Conservation (phyloP, 441 rosid genomes). For the Mallotus repandus region DNA sequence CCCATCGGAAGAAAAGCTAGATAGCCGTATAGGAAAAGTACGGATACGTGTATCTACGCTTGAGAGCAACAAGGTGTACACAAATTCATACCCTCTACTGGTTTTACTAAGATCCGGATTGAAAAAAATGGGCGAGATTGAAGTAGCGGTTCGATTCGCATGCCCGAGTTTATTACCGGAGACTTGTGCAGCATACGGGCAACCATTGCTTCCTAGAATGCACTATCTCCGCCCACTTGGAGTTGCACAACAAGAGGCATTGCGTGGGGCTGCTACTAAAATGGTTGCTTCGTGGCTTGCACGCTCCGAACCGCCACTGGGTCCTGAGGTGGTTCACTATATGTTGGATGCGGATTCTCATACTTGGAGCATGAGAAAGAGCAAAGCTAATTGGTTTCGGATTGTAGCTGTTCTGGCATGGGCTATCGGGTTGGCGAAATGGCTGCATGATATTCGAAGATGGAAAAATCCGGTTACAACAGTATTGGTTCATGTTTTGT, state of each 20-base stretch:
- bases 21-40: slow-evolving; percentile 70
- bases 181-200: slow-evolving; percentile 67
- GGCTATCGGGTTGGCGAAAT: slow-evolving; percentile 87
- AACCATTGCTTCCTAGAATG: slow-evolving; percentile 84
- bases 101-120: slow-evolving; percentile 57
- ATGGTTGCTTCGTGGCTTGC: slow-evolving; percentile 87
- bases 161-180: slow-evolving; percentile 81
- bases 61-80: slow-evolving; percentile 86
- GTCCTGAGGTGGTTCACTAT: slow-evolving; percentile 81
- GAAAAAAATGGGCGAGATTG: slow-evolving; percentile 95
- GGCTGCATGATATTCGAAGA: slow-evolving; percentile 69
- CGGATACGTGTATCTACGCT: slow-evolving; percentile 81
- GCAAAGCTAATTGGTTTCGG: slow-evolving; percentile 92
- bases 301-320: slow-evolving; percentile 82
- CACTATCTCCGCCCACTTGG: slow-evolving; percentile 91
- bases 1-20: slow-evolving; percentile 53
- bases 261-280: slow-evolving; percentile 82
- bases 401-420: slow-evolving; percentile 86
- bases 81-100: slow-evolving; percentile 74
- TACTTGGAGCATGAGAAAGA: slow-evolving; percentile 95
- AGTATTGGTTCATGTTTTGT: slow-evolving; percentile 68
- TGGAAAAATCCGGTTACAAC: slow-evolving; percentile 91
- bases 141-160: slow-evolving; percentile 77
- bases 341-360: slow-evolving; percentile 96
- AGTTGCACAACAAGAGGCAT: slow-evolving; percentile 86